Conservation (phyloP, 1,284 basidiomycete genomes). For the Pholiota adiposa region DNA sequence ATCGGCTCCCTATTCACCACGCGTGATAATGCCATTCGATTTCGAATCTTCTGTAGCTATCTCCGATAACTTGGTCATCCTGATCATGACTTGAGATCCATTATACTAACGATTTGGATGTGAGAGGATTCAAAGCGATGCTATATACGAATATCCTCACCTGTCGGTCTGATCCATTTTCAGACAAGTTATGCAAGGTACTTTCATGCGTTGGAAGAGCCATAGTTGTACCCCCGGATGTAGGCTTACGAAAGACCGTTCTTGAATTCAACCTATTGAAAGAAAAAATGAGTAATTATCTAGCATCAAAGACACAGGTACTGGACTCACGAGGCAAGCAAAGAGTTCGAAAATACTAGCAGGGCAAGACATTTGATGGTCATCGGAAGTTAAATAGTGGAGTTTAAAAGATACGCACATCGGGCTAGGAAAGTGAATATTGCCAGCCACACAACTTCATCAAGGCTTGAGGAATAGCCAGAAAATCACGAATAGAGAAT, state of each 20-base stretch:
- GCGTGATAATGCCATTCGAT: not conserved
- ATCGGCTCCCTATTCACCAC: no score
- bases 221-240: not conserved
- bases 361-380: not conserved
- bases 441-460: not conserved
- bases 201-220: not conserved
- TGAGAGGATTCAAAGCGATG: no score
- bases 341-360: slow-evolving; percentile 15
- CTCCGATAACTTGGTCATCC: no score
- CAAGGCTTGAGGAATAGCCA: not conserved
- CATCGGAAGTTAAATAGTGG: not conserved
- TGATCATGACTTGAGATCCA: no score
- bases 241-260: not conserved
- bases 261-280: not conserved
- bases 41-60: no score
- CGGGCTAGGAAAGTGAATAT: not conserved
- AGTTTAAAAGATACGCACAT: not conserved
- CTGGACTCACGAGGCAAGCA: slow-evolving; percentile 14
- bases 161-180: not conserved
- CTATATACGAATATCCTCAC: not conserved
- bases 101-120: no score
- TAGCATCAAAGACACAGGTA: not conserved
- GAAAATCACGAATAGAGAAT: not conserved
- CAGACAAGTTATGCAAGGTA: not conserved
- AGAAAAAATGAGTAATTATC: not conserved